Percentiles rank a stretch among this genome's conserved stretches.
Conservation (phyloP, 805 yeast genomes). For the Yueomyces sinensis region DNA sequence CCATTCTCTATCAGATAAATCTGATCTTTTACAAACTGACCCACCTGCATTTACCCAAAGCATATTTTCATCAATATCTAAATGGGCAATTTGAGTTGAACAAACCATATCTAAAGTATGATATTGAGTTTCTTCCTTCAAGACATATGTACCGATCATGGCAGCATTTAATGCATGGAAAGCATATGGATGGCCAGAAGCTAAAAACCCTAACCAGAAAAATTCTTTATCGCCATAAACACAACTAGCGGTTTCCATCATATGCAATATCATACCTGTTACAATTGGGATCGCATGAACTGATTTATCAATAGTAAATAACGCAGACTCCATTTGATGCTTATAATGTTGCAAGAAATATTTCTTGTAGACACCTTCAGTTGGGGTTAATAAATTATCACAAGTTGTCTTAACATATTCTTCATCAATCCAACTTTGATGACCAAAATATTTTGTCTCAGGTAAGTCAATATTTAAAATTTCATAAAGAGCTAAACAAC, state of each 20-base stretch:
- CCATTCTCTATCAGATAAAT: constrained; percentile 7
- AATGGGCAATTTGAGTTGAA: constrained; percentile 17
- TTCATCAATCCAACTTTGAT: constrained; percentile 7
- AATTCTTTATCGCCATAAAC: constrained; percentile 68
- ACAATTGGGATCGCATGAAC: constrained; percentile 38
- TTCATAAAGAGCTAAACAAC: constrained; percentile 30
- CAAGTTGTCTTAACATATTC: constrained; percentile 6
- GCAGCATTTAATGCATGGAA: constrained; percentile 21
- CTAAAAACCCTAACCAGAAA: constrained; percentile 52
- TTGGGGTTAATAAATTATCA: constrained; percentile 10
- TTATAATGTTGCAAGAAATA: constrained; percentile 30
- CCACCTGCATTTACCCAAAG: constrained; percentile 6
- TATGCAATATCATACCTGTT: constrained; percentile 31
- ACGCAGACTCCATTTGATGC: constrained; percentile 38
- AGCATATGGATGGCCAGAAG: constrained; percentile 24
- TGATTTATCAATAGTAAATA: constrained; percentile 27
- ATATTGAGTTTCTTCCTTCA: constrained; percentile 1
- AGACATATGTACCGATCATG: constrained; percentile 23
- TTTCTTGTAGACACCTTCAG: constrained; percentile 24
- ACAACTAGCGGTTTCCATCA: constrained; percentile 27
- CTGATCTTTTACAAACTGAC: constrained; percentile 3
- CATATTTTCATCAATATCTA: constrained; percentile 3
- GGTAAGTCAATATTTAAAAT: constrained; percentile 32
- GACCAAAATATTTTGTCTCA: constrained; percentile 28
- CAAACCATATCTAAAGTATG: constrained; percentile 7